These are phyloP conservation scores for Malassezia japonica DNA, from an alignment of 1,284 basidiomycete species.

Conservation along the genomic window DNA sequence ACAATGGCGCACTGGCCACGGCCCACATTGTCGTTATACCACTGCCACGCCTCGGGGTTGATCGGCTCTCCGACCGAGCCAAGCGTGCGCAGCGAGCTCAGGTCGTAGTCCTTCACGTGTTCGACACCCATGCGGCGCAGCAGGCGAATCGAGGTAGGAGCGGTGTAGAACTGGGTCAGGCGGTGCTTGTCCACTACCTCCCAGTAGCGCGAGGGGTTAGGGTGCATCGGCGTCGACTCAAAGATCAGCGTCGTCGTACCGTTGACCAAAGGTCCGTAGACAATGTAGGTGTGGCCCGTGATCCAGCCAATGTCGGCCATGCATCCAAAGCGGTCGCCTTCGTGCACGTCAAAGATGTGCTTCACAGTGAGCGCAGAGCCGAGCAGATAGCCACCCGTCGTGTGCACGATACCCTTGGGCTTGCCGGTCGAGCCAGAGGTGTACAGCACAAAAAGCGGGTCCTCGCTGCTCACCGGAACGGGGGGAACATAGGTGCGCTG, in stretches of 20 bases:
- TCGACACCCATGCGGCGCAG: slow-evolving; percentile 78
- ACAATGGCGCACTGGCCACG: slow-evolving; percentile 82
- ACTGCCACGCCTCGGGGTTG: slow-evolving; percentile 98
- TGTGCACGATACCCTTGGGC: slow-evolving; percentile 94
- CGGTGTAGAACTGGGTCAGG: slow-evolving; percentile 58
- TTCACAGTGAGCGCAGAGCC: slow-evolving; percentile 84
- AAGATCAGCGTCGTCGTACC: slow-evolving; percentile 88
- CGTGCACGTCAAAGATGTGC: slow-evolving; percentile 89
- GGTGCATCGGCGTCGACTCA: slow-evolving; percentile 94
- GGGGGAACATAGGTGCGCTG: slow-evolving; percentile 83
- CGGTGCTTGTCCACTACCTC: slow-evolving; percentile 85
- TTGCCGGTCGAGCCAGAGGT: slow-evolving; percentile 87
- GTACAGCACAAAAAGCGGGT: slow-evolving; percentile 95
- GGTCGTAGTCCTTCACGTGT: slow-evolving; percentile 74
- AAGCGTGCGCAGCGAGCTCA: slow-evolving; percentile 72
- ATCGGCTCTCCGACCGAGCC: slow-evolving; percentile 95
- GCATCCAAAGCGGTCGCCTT: slow-evolving; percentile 68
- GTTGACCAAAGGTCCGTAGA: slow-evolving; percentile 86
- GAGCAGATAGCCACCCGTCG: slow-evolving; percentile 84
- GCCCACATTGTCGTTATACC: slow-evolving; percentile 94
- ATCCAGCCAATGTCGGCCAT: slow-evolving; percentile 99
- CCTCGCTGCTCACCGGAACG: slow-evolving; percentile 77
- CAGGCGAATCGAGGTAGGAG: slow-evolving; percentile 62
- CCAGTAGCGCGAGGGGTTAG: slow-evolving; percentile 93
- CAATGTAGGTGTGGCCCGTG: slow-evolving; percentile 94